Percentiles rank a stretch among this genome's conserved stretches.
phyloP scores from a whole-genome alignment of 306 rosid species.

The Oxytropis ochrocephala region DNA sequence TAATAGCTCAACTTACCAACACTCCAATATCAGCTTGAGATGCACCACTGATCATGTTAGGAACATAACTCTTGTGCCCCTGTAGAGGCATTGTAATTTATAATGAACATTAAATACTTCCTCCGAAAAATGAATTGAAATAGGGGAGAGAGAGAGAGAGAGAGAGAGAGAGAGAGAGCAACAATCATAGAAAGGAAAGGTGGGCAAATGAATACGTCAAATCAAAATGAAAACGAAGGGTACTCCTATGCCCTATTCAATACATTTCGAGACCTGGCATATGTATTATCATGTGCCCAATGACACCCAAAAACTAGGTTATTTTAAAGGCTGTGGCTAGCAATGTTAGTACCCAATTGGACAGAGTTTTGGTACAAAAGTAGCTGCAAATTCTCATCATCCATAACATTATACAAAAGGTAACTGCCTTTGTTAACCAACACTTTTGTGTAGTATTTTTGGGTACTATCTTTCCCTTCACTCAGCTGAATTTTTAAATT shows the following conservation, averaged over 20 bases:
- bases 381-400: background rate
- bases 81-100: slow-evolving; percentile 24
- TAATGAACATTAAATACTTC: background rate
- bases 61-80: slow-evolving; percentile 99
- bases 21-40: slow-evolving; percentile 94
- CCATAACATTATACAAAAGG: no score
- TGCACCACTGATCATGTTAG: slow-evolving; percentile 96
- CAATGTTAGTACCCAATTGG: background rate
- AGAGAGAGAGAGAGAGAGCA: background rate
- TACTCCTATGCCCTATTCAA: background rate
- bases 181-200: background rate
- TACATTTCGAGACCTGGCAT: background rate
- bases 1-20: slow-evolving; percentile 52
- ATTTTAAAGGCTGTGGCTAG: background rate
- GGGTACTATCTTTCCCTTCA: no score
- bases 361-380: background rate
- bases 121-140: background rate
- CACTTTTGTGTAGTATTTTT: no score
- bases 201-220: background rate
- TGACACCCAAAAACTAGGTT: background rate
- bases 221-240: background rate
- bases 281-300: background rate
- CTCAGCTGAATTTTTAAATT: no score
- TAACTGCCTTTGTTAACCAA: no score
- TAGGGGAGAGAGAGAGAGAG: background rate